A percentile compares a stretch with the other conserved stretches of the same genome.
phyloP scores from a whole-genome alignment of 208 protist species.

The Acanthamoeba castellanii region DNA sequence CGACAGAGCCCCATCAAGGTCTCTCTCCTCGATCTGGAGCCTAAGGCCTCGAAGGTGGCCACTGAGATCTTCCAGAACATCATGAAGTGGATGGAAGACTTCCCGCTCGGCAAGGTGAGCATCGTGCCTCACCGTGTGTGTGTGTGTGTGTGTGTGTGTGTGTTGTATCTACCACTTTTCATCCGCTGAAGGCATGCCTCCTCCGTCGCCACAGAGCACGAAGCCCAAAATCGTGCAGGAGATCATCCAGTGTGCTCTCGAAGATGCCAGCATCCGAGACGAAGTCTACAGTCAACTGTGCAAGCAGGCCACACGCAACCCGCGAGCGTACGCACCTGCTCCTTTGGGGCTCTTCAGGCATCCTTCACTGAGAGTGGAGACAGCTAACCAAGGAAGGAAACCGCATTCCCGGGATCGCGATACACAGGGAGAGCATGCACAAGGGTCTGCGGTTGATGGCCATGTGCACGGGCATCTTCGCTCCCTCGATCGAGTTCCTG shows the following conservation, averaged over 20 bases:
- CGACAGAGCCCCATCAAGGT: slow-evolving; percentile 68
- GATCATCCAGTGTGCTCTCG: slow-evolving; percentile 44
- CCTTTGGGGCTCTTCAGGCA: not conserved
- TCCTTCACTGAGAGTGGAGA: not conserved
- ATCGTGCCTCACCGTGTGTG: not conserved
- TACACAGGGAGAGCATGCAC: slow-evolving; percentile 35
- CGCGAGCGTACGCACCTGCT: not conserved
- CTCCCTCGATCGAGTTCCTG: slow-evolving; percentile 26
- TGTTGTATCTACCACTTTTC: not conserved
- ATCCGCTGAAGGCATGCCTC: too few species aligned
- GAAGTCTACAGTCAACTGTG: slow-evolving; percentile 70
- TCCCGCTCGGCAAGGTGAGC: slow-evolving; percentile 59
- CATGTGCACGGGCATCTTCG: slow-evolving; percentile 63
- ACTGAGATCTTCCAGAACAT: slow-evolving; percentile 60
- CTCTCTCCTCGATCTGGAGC: slow-evolving; percentile 38
- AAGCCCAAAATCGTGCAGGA: slow-evolving; percentile 68
- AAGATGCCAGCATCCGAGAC: slow-evolving; percentile 26
- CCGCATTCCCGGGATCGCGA: not conserved
- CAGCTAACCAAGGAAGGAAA: too few species aligned
- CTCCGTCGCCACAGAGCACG: not conserved
- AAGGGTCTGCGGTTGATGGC: slow-evolving; percentile 68
- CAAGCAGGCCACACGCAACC: slow-evolving; percentile 62
- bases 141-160: not conserved
- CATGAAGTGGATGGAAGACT: slow-evolving; percentile 75
- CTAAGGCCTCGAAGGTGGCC: not conserved